Conservation (phyloP, 1,139 yeast genomes). For the Nakaseomyces uthaithaninus region DNA sequence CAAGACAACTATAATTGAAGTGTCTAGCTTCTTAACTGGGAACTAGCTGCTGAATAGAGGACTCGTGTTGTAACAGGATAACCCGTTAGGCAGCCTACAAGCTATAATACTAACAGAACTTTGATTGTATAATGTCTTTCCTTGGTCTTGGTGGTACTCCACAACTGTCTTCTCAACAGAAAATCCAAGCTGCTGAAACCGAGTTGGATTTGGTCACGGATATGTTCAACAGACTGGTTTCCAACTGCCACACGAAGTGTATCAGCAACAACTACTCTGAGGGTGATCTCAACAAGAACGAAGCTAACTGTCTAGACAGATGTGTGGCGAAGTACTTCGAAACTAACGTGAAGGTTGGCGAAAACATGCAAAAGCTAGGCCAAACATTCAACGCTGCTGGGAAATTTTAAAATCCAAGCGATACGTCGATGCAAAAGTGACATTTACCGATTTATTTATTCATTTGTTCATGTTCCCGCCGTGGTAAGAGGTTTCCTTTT, state of each 20-base stretch:
- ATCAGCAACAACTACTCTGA: slow-evolving; percentile 57
- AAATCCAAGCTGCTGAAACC: slow-evolving; percentile 75
- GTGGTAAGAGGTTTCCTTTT: too few species aligned
- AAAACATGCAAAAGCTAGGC: slow-evolving; percentile 72
- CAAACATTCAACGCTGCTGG: slow-evolving; percentile 38
- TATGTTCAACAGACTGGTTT: slow-evolving; percentile 82
- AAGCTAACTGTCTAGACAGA: slow-evolving; percentile 88
- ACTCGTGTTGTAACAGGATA: too few species aligned
- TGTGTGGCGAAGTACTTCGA: slow-evolving; percentile 96
- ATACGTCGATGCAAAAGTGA: background rate
- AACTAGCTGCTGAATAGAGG: too few species aligned
- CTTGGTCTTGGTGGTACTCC: slow-evolving; percentile 87
- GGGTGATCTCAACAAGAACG: slow-evolving; percentile 74
- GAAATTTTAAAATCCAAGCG: slow-evolving; percentile 18
- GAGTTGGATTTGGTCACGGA: slow-evolving; percentile 95
- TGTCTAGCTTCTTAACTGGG: too few species aligned
- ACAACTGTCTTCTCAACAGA: slow-evolving; percentile 64
- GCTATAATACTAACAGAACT: background rate
- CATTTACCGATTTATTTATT: background rate
- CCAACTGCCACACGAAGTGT: slow-evolving; percentile 87
- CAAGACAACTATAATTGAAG: too few species aligned
- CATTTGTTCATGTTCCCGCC: background rate
- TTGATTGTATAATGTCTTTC: slow-evolving; percentile 46
- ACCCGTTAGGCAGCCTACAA: too few species aligned
- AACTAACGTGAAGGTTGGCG: slow-evolving; percentile 94